A percentile compares a stretch with the other conserved stretches of the same genome.
These are phyloP conservation scores for Cercophora sp. DNA, from an alignment of 495 filamentous ascomycete genomes.

Conservation along the genomic window DNA sequence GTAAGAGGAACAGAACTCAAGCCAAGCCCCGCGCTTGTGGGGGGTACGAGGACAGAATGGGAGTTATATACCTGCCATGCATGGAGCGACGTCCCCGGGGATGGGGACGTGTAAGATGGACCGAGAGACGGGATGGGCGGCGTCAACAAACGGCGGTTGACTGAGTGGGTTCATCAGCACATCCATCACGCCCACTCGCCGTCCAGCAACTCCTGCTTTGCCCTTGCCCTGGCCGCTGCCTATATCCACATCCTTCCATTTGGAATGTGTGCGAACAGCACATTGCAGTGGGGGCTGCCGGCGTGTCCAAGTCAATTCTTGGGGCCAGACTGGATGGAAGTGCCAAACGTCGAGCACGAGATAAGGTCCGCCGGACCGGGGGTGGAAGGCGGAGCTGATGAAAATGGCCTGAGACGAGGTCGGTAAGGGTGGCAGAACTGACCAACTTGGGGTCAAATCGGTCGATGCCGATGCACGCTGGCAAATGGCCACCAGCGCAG, in stretches of 20 bases:
- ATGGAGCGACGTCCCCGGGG: background rate
- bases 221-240: too few relatives aligned
- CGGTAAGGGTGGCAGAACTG: slow-evolving; percentile 25
- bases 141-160: slow-evolving; percentile 5
- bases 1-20: slow-evolving; percentile 7
- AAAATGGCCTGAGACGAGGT: slow-evolving; percentile 33
- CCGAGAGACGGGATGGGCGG: background rate
- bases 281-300: background rate
- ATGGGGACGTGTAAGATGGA: background rate
- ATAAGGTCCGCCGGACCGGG: slow-evolving; percentile 18
- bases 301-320: background rate
- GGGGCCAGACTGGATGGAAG: background rate
- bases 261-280: background rate
- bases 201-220: too few relatives aligned
- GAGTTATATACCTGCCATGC: slow-evolving; percentile 3
- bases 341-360: slow-evolving; percentile 12
- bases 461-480: slow-evolving; percentile 29
- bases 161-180: slow-evolving; percentile 21
- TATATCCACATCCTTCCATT: background rate
- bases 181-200: slow-evolving; percentile 1
- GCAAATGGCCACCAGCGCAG: slow-evolving; percentile 23
- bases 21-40: slow-evolving; percentile 1
- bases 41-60: background rate
- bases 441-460: slow-evolving; percentile 24
- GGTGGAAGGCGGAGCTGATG: slow-evolving; percentile 24